A percentile compares a stretch with the other conserved stretches of the same genome.
These are phyloP conservation scores for Cladophialophora bantiana DNA, from an alignment of 2,329 filamentous ascomycete genomes.

Conservation along the genomic window DNA sequence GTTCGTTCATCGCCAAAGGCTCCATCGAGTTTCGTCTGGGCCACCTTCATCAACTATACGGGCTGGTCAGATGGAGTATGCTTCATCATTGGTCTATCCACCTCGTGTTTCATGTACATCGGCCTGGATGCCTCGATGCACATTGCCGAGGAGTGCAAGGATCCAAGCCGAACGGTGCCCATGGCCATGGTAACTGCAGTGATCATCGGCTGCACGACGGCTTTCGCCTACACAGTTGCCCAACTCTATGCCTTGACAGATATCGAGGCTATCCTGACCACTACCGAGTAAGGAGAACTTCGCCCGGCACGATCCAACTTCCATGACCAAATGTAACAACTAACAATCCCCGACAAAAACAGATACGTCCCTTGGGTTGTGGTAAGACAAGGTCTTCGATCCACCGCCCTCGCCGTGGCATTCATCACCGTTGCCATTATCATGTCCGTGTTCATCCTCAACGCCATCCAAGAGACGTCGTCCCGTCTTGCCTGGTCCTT, in stretches of 20 bases:
- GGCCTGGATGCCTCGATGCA: slow-evolving; percentile 46
- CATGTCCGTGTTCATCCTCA: slow-evolving; percentile 64
- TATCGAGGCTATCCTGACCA: slow-evolving; percentile 36
- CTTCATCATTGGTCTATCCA: slow-evolving; percentile 41
- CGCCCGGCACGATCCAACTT: no score
- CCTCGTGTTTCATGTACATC: slow-evolving; percentile 35
- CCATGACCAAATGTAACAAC: neutral
- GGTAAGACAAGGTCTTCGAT: slow-evolving; percentile 26
- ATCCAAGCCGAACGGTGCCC: slow-evolving; percentile 48
- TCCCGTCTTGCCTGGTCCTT: slow-evolving; percentile 60
- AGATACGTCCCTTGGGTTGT: slow-evolving; percentile 24
- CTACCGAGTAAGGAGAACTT: slow-evolving; percentile 28
- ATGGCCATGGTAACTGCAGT: slow-evolving; percentile 49
- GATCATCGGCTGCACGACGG: slow-evolving; percentile 46
- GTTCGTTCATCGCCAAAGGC: slow-evolving; percentile 34
- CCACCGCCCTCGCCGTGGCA: slow-evolving; percentile 17
- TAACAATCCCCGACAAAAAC: neutral
- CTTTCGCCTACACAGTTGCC: slow-evolving; percentile 34
- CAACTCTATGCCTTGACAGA: slow-evolving; percentile 37
- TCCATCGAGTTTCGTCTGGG: slow-evolving; percentile 32
- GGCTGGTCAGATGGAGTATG: slow-evolving; percentile 43
- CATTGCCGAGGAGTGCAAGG: slow-evolving; percentile 53
- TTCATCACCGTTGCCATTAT: slow-evolving; percentile 55
- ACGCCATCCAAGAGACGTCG: slow-evolving; percentile 61
- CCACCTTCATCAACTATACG: slow-evolving; percentile 35